A percentile compares a stretch with the other conserved stretches of the same genome.
Conservation (phyloP, 1,284 basidiomycete species). For the Malassezia dermatis region DNA sequence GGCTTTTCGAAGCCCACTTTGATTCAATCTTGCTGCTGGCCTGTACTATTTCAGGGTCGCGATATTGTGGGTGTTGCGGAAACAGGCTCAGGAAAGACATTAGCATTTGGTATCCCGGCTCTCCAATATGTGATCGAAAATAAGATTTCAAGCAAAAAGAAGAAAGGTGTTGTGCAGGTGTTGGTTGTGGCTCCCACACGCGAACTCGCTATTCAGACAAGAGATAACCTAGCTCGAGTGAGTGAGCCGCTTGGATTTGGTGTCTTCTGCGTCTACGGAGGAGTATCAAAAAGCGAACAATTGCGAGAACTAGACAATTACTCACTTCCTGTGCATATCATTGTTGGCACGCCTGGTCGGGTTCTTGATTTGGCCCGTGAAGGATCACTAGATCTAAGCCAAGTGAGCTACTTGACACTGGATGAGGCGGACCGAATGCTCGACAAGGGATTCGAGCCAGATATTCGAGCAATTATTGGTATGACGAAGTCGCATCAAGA, state of each 20-base stretch:
- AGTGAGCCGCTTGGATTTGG: conserved; percentile 67
- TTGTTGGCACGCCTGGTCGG: conserved; percentile 89
- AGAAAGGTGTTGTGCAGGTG: conserved; percentile 55
- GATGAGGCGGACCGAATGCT: conserved; percentile 98
- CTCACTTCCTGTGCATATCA: conserved; percentile 57
- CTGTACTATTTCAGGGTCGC: conserved; percentile 65
- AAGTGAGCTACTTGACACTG: conserved; percentile 80
- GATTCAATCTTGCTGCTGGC: conserved; percentile 94
- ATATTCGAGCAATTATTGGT: conserved; percentile 83
- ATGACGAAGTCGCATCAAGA: conserved; percentile 55
- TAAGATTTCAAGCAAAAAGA: conserved; percentile 22
- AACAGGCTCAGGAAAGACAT: conserved; percentile 82
- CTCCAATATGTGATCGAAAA: conserved; percentile 53
- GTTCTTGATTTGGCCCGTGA: conserved; percentile 82
- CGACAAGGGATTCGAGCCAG: conserved; percentile 97
- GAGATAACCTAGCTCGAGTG: conserved; percentile 68
- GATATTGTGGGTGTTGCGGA: conserved; percentile 96
- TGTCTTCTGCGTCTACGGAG: conserved; percentile 81
- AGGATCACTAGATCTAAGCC: conserved; percentile 58
- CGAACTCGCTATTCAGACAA: conserved; percentile 87
- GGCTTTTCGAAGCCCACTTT: conserved; percentile 81
- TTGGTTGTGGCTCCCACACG: conserved; percentile 86
- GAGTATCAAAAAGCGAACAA: conserved; percentile 78
- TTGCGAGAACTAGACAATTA: conserved; percentile 54
- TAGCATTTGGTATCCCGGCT: conserved; percentile 88